Evolutionary conservation across 2,329 filamentous ascomycete species (phyloP), one percentile per base, ranked within the genome.

Genomic region (Pezicula neosporulosa): DNA sequence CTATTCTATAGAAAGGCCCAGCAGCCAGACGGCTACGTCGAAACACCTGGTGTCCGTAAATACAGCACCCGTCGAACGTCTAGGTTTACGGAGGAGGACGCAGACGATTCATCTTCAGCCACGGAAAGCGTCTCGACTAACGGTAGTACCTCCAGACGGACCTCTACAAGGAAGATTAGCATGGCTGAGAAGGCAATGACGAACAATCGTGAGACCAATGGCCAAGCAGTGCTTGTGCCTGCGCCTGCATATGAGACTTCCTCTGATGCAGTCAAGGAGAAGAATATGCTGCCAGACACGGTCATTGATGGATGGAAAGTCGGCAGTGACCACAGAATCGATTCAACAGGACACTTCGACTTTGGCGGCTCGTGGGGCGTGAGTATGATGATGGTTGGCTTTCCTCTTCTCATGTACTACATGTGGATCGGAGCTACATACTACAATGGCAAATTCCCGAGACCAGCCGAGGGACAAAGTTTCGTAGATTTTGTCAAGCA

Each of bases 401-500:
- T 97, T 72, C 94, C 94, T n/a, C 56, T 86, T 36, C 80, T 99
- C 62, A 97, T 97, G 93, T 97, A 90, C 81, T 97, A 97, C 75
- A 96, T 99, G 92, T 97, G 92, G 92, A 86, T 96, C 70, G 94
- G 94, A 47, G 89, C 93, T 33, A 92, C 86, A 46, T 96, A 93
- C 74, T 99, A 97, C 73, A 77, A 90, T 66, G 93, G 93, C 61
- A 85, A 88, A 57, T 77, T 95, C 47, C 94, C 94, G 15, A 72
- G 75, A 41, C 88, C 83, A 1, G 72, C 73, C 2, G 68, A 81
- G 41, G 87, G 81, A 39, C 80, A 96, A 75, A 85, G 77, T 60
- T 82, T 82, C 67, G 60, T 65, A 12, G 85, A 93, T 16, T 97
- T 97, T 67, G 77, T 81, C 49, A 71, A 76, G 52, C 85, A 96